phyloP scores from a whole-genome alignment of 2,329 filamentous ascomycete species.

The Orbilia brochopaga region DNA sequence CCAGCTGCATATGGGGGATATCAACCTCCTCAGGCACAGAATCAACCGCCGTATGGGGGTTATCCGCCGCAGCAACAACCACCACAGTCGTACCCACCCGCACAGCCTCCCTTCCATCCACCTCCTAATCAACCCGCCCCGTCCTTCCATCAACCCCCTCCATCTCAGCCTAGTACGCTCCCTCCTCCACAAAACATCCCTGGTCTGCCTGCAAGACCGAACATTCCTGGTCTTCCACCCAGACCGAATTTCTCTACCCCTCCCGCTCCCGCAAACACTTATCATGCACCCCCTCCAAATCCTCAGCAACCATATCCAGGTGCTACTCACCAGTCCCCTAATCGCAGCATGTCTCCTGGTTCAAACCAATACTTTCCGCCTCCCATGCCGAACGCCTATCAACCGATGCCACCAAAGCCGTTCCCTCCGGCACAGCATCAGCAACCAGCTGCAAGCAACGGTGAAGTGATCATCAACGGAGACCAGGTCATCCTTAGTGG shows the following conservation, averaged over 20 bases:
- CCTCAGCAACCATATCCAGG: slow-evolving; percentile 35
- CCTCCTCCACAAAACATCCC: slow-evolving; percentile 59
- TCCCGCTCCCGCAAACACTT: slow-evolving; percentile 39
- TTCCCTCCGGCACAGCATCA: slow-evolving; percentile 29
- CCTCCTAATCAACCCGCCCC: slow-evolving; percentile 51
- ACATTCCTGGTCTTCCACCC: slow-evolving; percentile 67
- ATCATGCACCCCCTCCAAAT: slow-evolving; percentile 51
- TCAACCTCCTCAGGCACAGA: slow-evolving; percentile 59
- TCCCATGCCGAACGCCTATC: slow-evolving; percentile 29
- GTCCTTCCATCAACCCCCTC: slow-evolving; percentile 51
- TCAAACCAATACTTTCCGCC: slow-evolving; percentile 47
- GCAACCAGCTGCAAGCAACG: slow-evolving; percentile 30
- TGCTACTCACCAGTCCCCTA: slow-evolving; percentile 25
- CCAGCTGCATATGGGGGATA: slow-evolving; percentile 57
- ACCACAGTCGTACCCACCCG: slow-evolving; percentile 49
- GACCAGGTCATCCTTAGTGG: slow-evolving; percentile 50
- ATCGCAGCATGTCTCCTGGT: slow-evolving; percentile 35
- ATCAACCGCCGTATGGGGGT: slow-evolving; percentile 62
- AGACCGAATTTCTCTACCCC: slow-evolving; percentile 65
- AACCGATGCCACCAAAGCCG: slow-evolving; percentile 38
- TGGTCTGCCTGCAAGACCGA: slow-evolving; percentile 62
- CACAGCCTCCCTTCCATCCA: slow-evolving; percentile 49
- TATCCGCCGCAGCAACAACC: slow-evolving; percentile 49
- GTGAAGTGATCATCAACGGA: slow-evolving; percentile 48
- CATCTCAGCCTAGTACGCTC: slow-evolving; percentile 55